Evolutionary conservation across 768 basidiomycete species (phyloP).

Genomic region (Mycena kentingensis): DNA sequence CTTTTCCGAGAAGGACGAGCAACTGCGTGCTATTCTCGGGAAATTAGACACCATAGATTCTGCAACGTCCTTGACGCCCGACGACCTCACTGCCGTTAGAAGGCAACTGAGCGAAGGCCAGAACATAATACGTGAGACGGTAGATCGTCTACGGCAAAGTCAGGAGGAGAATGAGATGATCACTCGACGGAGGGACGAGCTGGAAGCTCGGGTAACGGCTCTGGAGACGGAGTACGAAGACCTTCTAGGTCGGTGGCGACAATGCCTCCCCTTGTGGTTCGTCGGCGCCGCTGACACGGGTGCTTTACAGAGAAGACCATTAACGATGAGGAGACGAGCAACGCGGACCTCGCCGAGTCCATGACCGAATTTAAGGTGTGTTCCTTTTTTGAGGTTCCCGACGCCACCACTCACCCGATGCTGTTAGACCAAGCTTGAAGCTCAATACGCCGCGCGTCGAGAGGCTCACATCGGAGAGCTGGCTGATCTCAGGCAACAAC

Average conservation of each 20-base stretch:
- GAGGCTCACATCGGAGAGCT: constrained; percentile 88
- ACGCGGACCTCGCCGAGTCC: constrained; percentile 79
- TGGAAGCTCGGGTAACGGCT: constrained; percentile 77
- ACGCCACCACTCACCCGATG: constrained; percentile 23
- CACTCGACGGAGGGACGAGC: constrained; percentile 77
- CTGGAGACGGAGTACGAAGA: constrained; percentile 97
- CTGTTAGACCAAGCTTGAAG: constrained; percentile 84
- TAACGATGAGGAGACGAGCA: constrained; percentile 82
- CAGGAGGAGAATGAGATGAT: constrained; percentile 93
- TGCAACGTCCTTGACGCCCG: constrained; percentile 62
- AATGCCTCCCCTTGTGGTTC: constrained; percentile 4
- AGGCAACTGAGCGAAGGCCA: constrained; percentile 91
- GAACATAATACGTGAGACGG: constrained; percentile 79
- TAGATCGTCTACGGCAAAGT: constrained; percentile 84
- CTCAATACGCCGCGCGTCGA: constrained; percentile 90
- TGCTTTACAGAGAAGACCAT: constrained; percentile 80
- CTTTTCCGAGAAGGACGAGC: constrained; percentile 94
- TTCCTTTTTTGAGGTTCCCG: constrained; percentile 10
- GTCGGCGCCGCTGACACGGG: constrained; percentile 18
- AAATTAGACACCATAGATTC: constrained; percentile 85
- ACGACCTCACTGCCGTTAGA: constrained; percentile 80
- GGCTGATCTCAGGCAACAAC: constrained; percentile 83
- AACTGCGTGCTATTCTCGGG: constrained; percentile 78
- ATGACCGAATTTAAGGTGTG: constrained; percentile 88
- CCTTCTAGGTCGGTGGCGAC: constrained; percentile 69